A percentile compares a stretch with the other conserved stretches of the same genome.
Evolutionary conservation across 257 asterid species (phyloP).

Genomic region (Capsicum baccatum): DNA sequence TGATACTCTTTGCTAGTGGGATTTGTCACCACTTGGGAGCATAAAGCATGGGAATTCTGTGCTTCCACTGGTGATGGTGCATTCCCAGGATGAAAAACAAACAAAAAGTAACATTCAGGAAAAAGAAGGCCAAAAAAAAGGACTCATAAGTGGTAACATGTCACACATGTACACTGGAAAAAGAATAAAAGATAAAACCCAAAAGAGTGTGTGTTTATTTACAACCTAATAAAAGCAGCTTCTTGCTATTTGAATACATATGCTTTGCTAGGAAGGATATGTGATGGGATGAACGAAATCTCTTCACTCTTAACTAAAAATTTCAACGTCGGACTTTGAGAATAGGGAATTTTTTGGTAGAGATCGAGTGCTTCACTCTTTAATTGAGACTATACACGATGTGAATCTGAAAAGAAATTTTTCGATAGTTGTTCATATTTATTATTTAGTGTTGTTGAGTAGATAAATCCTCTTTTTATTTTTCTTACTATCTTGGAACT

Average conservation of each 20-base stretch:
- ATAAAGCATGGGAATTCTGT: constrained; percentile 31
- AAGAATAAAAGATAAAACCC: constrained; percentile 52
- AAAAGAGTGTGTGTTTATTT: constrained; percentile 43
- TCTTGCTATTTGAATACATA: constrained; percentile 47
- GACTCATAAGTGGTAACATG: constrained; percentile 55
- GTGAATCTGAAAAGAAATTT: constrained; percentile 1
- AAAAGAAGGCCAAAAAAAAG: constrained; percentile 24
- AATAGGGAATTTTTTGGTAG: background rate
- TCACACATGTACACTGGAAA: constrained; percentile 48
- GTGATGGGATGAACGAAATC: constrained; percentile 16
- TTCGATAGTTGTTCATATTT: background rate
- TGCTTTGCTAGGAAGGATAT: constrained; percentile 61
- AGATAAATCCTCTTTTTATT: background rate
- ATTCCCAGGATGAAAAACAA: constrained; percentile 51
- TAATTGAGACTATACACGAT: constrained; percentile 24
- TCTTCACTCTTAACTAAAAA: background rate
- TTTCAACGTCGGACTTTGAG: background rate
- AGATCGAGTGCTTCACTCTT: background rate
- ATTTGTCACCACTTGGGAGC: constrained; percentile 37
- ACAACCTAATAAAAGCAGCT: constrained; percentile 49
- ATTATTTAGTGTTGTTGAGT: too few relatives aligned
- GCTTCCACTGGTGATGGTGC: constrained; percentile 34
- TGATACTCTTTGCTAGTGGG: constrained; percentile 27
- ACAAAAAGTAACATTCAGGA: constrained; percentile 63
- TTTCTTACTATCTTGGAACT: background rate